Evolutionary conservation across 768 basidiomycete species (phyloP), one percentile per base, ranked within the genome.

Genomic region (Mycena haematopus): DNA sequence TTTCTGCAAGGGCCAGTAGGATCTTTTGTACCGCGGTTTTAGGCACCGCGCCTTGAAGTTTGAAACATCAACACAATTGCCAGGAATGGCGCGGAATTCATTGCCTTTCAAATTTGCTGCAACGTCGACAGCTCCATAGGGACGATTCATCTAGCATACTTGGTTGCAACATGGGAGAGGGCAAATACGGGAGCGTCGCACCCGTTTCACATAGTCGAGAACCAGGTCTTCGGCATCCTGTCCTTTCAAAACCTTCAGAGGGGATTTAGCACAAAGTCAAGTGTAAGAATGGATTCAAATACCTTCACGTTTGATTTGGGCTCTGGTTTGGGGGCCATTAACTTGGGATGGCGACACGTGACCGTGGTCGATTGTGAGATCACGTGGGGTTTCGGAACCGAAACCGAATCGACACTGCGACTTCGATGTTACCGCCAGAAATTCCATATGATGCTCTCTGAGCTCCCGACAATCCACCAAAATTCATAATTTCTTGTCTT

Each of bases 91-190:
- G 46, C 45, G 11, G 45, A 25, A 45, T 42, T 22, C 21, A 38
- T 24, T 57, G 58, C 65, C 65, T 75, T 96, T 96, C 31, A 97
- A 78, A 75, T 97, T 97, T 11, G 94, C 92, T 17, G 91, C 84
- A 6, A 96, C 88, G 72, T 97, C 95, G 36, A 95, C 94, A 63
- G 93, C 93, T 9, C 94, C 94, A 70, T 89, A 96, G 7, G 94
- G 94, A n/a, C 94, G 84, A 75, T 96, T 96, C 86, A 94, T 92
- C 92, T 95, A 25, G 40, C 13, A 33, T 36, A 21, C 36, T 55
- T 52, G 59, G 60, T 62, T 31, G 61, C 55, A 57, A 53, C 36
- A 36, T 33, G 33, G 42, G 52, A 63, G 27, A 36, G 50, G 14
- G 40, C 38, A 50, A 22, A 46, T 44, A n/a, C 19, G 54, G 58